phyloP scores from a whole-genome alignment of 2,329 filamentous ascomycete species.

The Xylogone sp. region DNA sequence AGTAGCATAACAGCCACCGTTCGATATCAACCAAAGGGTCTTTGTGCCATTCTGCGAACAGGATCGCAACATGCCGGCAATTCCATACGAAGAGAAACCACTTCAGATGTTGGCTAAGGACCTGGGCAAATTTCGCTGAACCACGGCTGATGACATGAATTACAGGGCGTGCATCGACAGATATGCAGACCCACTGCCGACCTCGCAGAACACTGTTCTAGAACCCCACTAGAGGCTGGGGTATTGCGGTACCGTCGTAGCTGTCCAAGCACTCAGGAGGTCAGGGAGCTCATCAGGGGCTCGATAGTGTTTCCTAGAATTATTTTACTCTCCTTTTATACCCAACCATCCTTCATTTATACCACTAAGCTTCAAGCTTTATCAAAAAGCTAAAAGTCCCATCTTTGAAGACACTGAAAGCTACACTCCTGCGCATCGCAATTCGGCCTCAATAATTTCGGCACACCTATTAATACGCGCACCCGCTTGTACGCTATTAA shows the following conservation, averaged over 20 bases:
- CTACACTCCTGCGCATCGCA: too few species aligned
- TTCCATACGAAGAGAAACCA: slow-evolving; percentile 22
- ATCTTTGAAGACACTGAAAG: neutral
- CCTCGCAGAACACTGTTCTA: neutral
- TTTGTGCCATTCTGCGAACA: slow-evolving; percentile 27
- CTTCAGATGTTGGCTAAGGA: neutral
- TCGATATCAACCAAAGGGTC: slow-evolving; percentile 21
- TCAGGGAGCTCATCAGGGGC: neutral
- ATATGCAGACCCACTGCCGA: neutral
- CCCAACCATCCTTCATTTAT: neutral
- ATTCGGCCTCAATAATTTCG: neutral
- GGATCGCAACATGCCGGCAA: slow-evolving; percentile 29
- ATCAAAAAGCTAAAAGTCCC: neutral
- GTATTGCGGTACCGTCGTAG: neutral
- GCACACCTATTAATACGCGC: neutral
- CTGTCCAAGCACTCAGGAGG: neutral
- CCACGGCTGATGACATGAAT: neutral
- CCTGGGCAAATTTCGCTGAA: neutral
- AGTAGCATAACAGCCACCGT: slow-evolving; percentile 10
- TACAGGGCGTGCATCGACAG: neutral
- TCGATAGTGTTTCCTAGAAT: neutral
- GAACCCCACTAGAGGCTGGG: neutral
- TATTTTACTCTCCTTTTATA: neutral
- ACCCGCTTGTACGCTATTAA: neutral
- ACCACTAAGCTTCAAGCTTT: neutral